Base-by-base conservation (phyloP, 768 basidiomycete genomes). In the Lactifluus subvellereus region DNA sequence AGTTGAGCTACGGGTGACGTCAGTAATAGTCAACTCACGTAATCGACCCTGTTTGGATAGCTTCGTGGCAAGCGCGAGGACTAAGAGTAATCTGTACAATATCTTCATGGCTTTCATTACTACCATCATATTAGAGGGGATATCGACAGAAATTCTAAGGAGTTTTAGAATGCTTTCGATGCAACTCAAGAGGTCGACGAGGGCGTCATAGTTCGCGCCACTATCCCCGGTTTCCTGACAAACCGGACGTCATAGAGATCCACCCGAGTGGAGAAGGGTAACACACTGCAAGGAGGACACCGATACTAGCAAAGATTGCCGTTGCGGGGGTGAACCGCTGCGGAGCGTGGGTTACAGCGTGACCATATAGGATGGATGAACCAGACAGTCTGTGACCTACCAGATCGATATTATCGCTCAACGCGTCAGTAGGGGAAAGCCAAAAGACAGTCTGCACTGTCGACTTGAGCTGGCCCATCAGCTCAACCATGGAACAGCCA, bases 101-200 rank as follows among this genome's bases (percentile, higher is more conserved):
- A 56, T 56, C 30, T 61, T 61, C 60, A 61, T 56, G 14, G 54
- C 48, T 40, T 50, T 61, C n/a, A 32, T 6, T 32, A 50, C 16
- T 13, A 61, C 54, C 6, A 51, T 5, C 13, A 56, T 20, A 56
- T 55, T 13, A 32, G 38, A 43, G 13, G 60, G 60, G 22, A 56
- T 55, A 35, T 42, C 54, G 11, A 2, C 11, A 16, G 32, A 50
- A 2, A 51, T 40, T 43, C 48, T 50, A n/a, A 61, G 60, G 8
- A 32, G 20, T 9, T 50, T 32, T 6, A 61, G 48, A 9, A 27
- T 56, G 27, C 48, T 35, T 22, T 49, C 60, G n/a, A 61, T 33
- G 37, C 27, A 55, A 14, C 27, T 48, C 40, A 61, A 56, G 7
- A 61, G 47, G 13, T 50, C 32, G 38, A 50, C 47, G 35, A 56